Percentiles rank a stretch among this genome's conserved stretches.
Conservation (phyloP, 441 rosid species). For the Pelargonium citronellum region DNA sequence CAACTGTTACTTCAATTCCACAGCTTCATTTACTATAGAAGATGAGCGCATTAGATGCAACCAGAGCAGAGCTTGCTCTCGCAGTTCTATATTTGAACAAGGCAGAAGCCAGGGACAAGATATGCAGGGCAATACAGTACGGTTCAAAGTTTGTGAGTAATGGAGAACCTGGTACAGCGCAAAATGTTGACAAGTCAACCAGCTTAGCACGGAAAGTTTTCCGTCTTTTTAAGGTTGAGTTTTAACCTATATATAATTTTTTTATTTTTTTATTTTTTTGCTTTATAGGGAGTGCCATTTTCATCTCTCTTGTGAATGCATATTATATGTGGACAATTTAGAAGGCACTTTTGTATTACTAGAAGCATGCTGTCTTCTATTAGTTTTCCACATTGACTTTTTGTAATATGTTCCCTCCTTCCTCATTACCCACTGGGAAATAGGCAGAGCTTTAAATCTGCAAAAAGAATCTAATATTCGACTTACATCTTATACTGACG, state of each 20-base stretch:
- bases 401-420: not conserved
- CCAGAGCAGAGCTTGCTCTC: conserved; percentile 90
- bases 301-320: not conserved
- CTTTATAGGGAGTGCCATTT: not conserved
- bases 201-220: conserved; percentile 95
- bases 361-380: not conserved
- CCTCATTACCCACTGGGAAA: not conserved
- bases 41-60: conserved; percentile 74
- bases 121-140: conserved; percentile 91
- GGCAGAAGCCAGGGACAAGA: conserved; percentile 98
- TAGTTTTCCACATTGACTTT: not conserved
- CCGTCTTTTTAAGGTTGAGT: conserved; percentile 81
- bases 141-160: conserved; percentile 86
- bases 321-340: not conserved
- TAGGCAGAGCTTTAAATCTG: not conserved
- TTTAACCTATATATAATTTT: not conserved
- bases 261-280: not conserved
- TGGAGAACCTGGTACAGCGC: conserved; percentile 91
- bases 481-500: not conserved
- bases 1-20: conserved; percentile 7
- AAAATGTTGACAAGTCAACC: conserved; percentile 85
- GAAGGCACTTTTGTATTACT: not conserved
- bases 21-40: conserved; percentile 28
- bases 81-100: conserved; percentile 76
- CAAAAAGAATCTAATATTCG: conserved; percentile 6